Evolutionary conservation across 23 red algal species (phyloP), one percentile per base, ranked within the genome.

Genomic region (Cyanidioschyzon merolae): DNA sequence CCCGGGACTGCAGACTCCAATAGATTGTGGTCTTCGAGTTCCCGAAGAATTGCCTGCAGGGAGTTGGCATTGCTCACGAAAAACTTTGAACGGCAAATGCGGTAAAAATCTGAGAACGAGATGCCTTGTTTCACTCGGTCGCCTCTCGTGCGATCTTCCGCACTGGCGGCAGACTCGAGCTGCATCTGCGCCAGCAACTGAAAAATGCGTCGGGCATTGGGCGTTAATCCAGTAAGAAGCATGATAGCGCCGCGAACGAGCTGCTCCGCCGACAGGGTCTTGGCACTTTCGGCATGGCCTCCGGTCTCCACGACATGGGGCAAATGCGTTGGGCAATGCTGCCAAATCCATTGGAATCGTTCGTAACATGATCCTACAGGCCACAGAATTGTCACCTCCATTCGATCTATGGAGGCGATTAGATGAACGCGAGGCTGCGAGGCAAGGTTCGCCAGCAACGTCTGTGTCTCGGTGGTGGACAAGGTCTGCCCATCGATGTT

Each of bases 401-500:
- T 80, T 38, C 89, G 91, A 58, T 95, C 91, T 1, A 95, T 50
- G 38, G 86, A 89, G 18, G 91, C 91, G 34, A 83, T 58, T 2
- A 95, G 41, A 0, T 68, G 79, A 21, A 95, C 68, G n/a, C 41
- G 37, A 1, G 86, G 78, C 16, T 89, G 57, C 1, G 77, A 39
- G 34, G 80, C 83, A 2, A 95, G 79, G 71, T 39, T 67, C 31
- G 79, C 40, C 12, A 95, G 76, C 38, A 76, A 78, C 31, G 51
- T 77, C 75, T 95, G 91, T 57, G 36, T 75, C 31, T 89, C 86
- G 16, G 51, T 39, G 39, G 80, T 79, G 1, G 78, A 38, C n/a
- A 95, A 39, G 15, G 75, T 63, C 1, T 85, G 75, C 41, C 91
- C 91, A 59, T 95, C 91, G 38, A 95, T 89, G 57, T 86, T 95